phyloP scores from a whole-genome alignment of 148 eudicot genomes.

The Rheum nobile region DNA sequence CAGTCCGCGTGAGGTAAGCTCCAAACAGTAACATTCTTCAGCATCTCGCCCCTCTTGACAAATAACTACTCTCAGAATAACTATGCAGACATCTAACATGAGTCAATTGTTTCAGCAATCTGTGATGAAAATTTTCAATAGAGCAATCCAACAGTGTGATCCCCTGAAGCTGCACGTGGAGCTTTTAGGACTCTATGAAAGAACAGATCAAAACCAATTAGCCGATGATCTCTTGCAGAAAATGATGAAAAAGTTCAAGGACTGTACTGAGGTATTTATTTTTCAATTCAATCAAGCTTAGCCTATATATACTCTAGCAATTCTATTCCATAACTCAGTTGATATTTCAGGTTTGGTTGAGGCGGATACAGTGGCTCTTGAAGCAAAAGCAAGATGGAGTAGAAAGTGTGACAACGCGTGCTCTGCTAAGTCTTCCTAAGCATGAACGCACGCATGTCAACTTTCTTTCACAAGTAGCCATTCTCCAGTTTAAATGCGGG shows the following conservation, averaged over 20 bases:
- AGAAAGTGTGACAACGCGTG: constrained; percentile 54
- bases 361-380: constrained; percentile 55
- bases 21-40: not conserved
- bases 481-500: constrained; percentile 63
- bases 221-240: constrained; percentile 70
- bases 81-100: not conserved
- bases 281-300: not conserved
- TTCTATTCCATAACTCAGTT: not conserved
- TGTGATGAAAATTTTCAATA: constrained; percentile 53
- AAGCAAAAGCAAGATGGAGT: constrained; percentile 51
- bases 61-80: not conserved
- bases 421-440: constrained; percentile 57
- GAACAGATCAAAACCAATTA: constrained; percentile 66
- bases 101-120: constrained; percentile 47
- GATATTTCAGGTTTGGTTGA: constrained; percentile 63
- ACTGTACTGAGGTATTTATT: constrained; percentile 56
- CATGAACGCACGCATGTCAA: constrained; percentile 54
- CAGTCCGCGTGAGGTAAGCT: constrained; percentile 62
- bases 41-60: not conserved
- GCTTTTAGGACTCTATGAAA: constrained; percentile 70
- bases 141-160: constrained; percentile 90
- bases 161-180: constrained; percentile 75
- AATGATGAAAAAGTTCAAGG: constrained; percentile 80
- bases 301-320: not conserved
- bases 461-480: constrained; percentile 61